Evolutionary conservation across 1,139 yeast species (phyloP).

Genomic region (Pichia sp.): DNA sequence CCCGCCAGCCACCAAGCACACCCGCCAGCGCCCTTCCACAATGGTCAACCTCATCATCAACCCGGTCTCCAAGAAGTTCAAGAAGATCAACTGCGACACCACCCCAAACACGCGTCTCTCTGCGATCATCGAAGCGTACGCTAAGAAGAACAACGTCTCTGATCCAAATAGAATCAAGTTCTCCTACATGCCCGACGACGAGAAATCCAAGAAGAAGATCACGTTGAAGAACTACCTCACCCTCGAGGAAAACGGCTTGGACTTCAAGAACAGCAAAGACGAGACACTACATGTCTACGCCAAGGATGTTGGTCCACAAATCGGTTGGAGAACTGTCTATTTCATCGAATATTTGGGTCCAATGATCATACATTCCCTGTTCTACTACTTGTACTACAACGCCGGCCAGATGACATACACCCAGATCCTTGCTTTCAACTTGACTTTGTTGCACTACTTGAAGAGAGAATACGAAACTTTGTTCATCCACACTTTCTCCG

Average conservation of each 20-base stretch:
- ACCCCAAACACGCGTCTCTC: conserved; percentile 32
- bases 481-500: conserved; percentile 78
- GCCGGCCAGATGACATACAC: conserved; percentile 44
- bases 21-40: too few relatives aligned
- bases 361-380: conserved; percentile 68
- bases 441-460: conserved; percentile 71
- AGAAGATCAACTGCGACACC: conserved; percentile 35
- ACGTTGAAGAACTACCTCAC: conserved; percentile 36
- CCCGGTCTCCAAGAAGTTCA: conserved; percentile 31
- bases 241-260: conserved; percentile 36
- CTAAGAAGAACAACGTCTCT: conserved; percentile 42
- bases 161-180: conserved; percentile 44
- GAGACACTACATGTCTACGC: conserved; percentile 45
- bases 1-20: too few relatives aligned
- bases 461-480: conserved; percentile 90
- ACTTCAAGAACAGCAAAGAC: conserved; percentile 24
- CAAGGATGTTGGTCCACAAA: conserved; percentile 92
- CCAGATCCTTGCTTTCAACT: conserved; percentile 51
- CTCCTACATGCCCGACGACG: conserved; percentile 28
- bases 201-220: conserved; percentile 32
- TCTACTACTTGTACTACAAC: conserved; percentile 44
- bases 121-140: conserved; percentile 34
- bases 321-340: conserved; percentile 88
- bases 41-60: conserved; percentile 32
- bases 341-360: conserved; percentile 90